Evolutionary conservation across 352 stramenopile genomes (phyloP), one percentile per base, ranked within the genome.

Genomic region (Thalassiosira livingstoniorum): DNA sequence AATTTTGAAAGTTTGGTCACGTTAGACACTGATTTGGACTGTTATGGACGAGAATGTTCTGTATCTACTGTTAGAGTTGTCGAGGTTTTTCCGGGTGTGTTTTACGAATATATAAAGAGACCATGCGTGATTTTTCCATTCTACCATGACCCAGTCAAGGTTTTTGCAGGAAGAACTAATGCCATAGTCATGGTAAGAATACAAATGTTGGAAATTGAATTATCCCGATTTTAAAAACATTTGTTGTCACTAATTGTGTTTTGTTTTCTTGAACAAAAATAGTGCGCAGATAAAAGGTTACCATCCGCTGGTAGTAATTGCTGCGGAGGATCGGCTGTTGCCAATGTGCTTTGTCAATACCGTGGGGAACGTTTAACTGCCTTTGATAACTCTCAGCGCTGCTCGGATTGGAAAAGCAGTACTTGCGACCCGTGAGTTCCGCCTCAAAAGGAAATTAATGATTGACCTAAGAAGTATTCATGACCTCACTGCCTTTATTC

Each of bases 41-140:
- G 82, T 43, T 18, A 64, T 68, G 85, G 75, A n/a, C 27, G 27
- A 34, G 85, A 91, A 66, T 92, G 87, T 53, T 23, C 69, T n/a
- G 62, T 91, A 1, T 85, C 90, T n/a, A 75, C 62, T 18, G 23
- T 83, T 7, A 25, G 72, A 25, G 64, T 81, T 4, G 57, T 88
- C 2, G 68, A 87, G 25, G 74, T 83, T 0, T 57, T 65, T 63
- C 27, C 73, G 47, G 43, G 45, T 29, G 47, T 75, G 15, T 87
- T 47, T 39, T 87, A 87, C 45, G 75, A 85, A 61, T 87, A 85
- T 43, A 5, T 82, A 3, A 58, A 35, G 58, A 1, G 37, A 7
- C 61, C 74, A n/a, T 87, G 81, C 62, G 72, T 88, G 0, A 58
- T 84, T 25, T 60, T 83, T 4, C 69, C 67, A 23, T 88, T 86